These are phyloP conservation scores for fission yeast (Schizosaccharomyces pombe) DNA, from an alignment of 805 yeast genomes.

Conservation along the genomic window DNA sequence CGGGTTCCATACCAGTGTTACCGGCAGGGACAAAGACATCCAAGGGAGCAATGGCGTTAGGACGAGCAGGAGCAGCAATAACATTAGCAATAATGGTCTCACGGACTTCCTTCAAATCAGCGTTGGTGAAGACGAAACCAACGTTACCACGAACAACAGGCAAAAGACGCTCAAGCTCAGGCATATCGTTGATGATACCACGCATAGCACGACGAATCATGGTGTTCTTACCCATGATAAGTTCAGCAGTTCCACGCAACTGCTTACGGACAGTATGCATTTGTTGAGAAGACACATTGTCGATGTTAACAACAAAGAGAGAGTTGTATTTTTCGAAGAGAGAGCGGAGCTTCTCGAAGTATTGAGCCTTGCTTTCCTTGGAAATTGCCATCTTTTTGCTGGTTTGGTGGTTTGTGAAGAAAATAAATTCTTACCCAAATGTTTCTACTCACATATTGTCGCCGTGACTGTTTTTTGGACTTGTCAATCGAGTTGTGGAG, in stretches of 20 bases:
- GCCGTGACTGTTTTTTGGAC: neutral
- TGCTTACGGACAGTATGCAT: constrained; percentile 98
- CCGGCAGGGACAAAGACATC: constrained; percentile 97
- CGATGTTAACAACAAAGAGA: constrained; percentile 96
- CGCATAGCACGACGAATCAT: constrained; percentile 99
- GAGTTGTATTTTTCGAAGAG: constrained; percentile 91
- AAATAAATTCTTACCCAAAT: neutral
- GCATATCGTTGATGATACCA: constrained; percentile 78
- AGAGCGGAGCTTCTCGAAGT: constrained; percentile 85
- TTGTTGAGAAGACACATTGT: constrained; percentile 98
- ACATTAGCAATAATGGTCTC: constrained; percentile 71
- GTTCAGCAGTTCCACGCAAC: constrained; percentile 83
- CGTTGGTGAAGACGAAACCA: constrained; percentile 98
- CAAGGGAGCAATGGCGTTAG: constrained; percentile 97
- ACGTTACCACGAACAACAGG: constrained; percentile 94
- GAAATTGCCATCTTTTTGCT: neutral
- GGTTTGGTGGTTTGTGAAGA: neutral
- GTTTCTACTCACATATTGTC: neutral
- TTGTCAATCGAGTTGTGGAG: neutral
- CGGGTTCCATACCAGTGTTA: constrained; percentile 99
- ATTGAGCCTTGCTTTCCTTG: constrained; percentile 38
- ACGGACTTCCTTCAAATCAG: constrained; percentile 77
- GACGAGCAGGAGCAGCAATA: constrained; percentile 99
- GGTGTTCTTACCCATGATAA: constrained; percentile 99
- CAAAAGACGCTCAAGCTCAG: constrained; percentile 84